Conservation (phyloP, 108 stramenopile species). For the Skeletonema menzelii region DNA sequence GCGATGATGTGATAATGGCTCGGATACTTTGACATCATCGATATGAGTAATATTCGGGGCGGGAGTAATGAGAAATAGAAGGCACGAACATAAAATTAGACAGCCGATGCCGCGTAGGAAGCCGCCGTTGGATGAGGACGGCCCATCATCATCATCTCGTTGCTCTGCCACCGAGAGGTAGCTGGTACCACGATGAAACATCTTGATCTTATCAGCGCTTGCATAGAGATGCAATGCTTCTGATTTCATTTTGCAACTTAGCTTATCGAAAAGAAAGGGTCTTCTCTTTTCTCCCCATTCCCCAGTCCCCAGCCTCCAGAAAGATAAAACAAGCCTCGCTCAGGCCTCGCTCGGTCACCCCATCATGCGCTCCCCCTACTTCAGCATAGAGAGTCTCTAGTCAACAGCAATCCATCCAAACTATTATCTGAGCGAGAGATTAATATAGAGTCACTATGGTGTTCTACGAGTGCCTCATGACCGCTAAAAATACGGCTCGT, state of each 20-base stretch:
- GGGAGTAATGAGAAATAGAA: constrained; percentile 26
- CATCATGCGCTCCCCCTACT: too few species aligned
- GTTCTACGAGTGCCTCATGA: constrained; percentile 81
- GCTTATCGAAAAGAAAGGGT: too few species aligned
- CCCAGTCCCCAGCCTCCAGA: too few species aligned
- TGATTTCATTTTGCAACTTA: too few species aligned
- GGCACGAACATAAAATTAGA: constrained; percentile 13
- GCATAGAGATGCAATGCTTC: neutral
- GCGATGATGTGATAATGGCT: neutral
- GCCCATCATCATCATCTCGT: neutral
- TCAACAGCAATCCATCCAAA: too few species aligned
- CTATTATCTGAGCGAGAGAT: neutral
- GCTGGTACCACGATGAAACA: constrained; percentile 26
- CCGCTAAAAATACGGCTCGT: constrained; percentile 79
- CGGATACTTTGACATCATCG: constrained; percentile 10
- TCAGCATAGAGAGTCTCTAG: too few species aligned
- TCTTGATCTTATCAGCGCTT: neutral
- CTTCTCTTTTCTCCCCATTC: too few species aligned
- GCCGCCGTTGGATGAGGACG: neutral
- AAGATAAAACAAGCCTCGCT: too few species aligned
- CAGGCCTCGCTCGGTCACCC: too few species aligned
- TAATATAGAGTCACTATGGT: constrained; percentile 55
- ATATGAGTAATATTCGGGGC: constrained; percentile 17
- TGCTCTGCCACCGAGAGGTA: constrained; percentile 13
- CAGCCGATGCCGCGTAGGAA: constrained; percentile 16